Conservation (phyloP, 176 grass and related monocot species). For the Panicum miliaceum region DNA sequence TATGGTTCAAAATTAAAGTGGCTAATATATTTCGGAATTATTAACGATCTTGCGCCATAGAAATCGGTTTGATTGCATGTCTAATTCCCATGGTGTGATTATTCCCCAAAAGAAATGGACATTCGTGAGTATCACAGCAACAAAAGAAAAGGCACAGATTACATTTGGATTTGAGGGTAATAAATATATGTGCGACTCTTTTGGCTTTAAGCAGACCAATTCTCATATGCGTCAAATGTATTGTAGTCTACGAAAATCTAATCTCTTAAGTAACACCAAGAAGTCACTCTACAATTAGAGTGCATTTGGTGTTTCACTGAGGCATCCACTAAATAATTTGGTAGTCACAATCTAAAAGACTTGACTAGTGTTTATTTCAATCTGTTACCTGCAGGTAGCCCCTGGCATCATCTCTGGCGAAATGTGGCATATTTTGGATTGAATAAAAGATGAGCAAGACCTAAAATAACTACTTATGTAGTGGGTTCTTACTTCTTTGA, state of each 20-base stretch:
- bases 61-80: not conserved
- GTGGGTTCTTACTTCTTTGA: conserved; percentile 19
- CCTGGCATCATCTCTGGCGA: not conserved
- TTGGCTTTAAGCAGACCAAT: not conserved
- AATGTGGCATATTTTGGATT: not conserved
- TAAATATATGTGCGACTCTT: not conserved
- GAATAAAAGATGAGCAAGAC: not conserved
- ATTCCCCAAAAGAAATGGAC: too few species aligned
- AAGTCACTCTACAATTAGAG: not conserved
- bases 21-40: not conserved
- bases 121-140: too few species aligned
- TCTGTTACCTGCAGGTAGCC: not conserved
- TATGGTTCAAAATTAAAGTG: not conserved
- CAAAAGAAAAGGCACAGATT: not conserved
- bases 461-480: not conserved
- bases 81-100: too few species aligned
- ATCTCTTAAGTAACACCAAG: not conserved
- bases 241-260: not conserved
- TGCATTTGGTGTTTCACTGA: not conserved
- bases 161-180: not conserved
- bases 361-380: not conserved
- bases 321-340: not conserved
- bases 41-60: not conserved
- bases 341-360: not conserved
- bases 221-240: not conserved